Evolutionary conservation across 2,329 filamentous ascomycete species (phyloP).

Genomic region (Blastomyces gilchristii): DNA sequence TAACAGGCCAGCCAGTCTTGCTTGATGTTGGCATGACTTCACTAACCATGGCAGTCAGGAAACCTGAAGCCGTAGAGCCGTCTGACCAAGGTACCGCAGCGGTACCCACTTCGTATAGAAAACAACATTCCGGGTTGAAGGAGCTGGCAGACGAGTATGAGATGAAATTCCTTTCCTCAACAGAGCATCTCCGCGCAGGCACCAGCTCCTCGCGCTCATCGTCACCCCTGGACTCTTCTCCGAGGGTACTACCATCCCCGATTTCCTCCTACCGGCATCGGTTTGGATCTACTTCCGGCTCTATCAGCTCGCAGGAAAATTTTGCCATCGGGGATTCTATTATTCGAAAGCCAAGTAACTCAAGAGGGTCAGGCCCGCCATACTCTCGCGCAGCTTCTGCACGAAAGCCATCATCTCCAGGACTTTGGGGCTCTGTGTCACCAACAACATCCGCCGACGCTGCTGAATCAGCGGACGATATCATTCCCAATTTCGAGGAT

Average conservation of each 20-base stretch:
- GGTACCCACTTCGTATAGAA: background rate
- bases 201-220: slow-evolving; percentile 22
- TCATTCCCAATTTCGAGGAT: slow-evolving; percentile 30
- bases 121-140: slow-evolving; percentile 11
- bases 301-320: slow-evolving; percentile 19
- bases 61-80: slow-evolving; percentile 22
- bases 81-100: background rate
- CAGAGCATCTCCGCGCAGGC: slow-evolving; percentile 49
- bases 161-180: slow-evolving; percentile 49
- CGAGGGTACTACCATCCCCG: slow-evolving; percentile 18
- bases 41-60: slow-evolving; percentile 73
- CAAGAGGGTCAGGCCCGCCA: background rate
- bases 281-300: slow-evolving; percentile 20
- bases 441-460: slow-evolving; percentile 13
- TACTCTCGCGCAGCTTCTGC: background rate
- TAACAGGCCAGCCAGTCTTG: slow-evolving; percentile 83
- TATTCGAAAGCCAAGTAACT: background rate
- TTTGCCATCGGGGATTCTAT: slow-evolving; percentile 19
- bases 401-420: slow-evolving; percentile 19
- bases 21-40: slow-evolving; percentile 85
- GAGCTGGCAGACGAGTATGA: slow-evolving; percentile 42
- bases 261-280: slow-evolving; percentile 28
- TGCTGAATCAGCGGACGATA: slow-evolving; percentile 23
- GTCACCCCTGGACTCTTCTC: slow-evolving; percentile 19
- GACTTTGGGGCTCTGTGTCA: slow-evolving; percentile 30